Base-by-base conservation (phyloP, 1,284 basidiomycete genomes). In the Austroboletus niveus region DNA sequence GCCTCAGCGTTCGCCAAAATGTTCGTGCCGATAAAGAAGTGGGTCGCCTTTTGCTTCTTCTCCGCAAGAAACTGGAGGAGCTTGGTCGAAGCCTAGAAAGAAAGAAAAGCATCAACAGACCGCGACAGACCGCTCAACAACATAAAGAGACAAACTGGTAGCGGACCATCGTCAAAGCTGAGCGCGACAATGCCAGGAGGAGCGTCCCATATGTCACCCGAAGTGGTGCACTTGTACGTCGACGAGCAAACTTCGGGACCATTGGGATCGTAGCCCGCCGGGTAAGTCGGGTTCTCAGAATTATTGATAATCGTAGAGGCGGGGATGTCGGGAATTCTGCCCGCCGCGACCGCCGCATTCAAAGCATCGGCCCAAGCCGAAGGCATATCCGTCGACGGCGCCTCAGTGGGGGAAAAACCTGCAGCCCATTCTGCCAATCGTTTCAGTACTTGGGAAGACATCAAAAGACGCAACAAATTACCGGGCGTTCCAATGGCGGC, bases 161-260 rank as follows among this genome's bases (percentile, higher is more conserved):
- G 74, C 0, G 92, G 92, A 6, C 92, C 92, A 65, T 94, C 92
- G 64, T 94, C 92, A 63, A 92, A 90, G 48, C 81, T 75, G 45
- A 80, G 73, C 4, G 71, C 85, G 56, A 89, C 71, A 30, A 73
- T 64, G 27, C 82, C 81, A 35, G 75, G 62, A 2, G 88, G 89
- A 4, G 81, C 85, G 58, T 91, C 81, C 85, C 85, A 90, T 47
- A 89, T 62, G 59, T 89, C 84, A 15, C 69, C 81, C 4, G 75
- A 57, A 49, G 74, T 78, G 42, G 71, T 62, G 66, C 90, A 92
- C 60, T 84, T 79, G 69, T 79, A 81, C 0, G 82, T 82, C 8
- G 81, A 73, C 3, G 88, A 88, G 69, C 88, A 91, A 51, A 91
- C 72, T 8, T 71, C 59, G 7, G 71, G 63, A 45, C 79, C 69